Conservation (phyloP, 2,329 filamentous ascomycete species). For the Colletotrichum cereale region DNA sequence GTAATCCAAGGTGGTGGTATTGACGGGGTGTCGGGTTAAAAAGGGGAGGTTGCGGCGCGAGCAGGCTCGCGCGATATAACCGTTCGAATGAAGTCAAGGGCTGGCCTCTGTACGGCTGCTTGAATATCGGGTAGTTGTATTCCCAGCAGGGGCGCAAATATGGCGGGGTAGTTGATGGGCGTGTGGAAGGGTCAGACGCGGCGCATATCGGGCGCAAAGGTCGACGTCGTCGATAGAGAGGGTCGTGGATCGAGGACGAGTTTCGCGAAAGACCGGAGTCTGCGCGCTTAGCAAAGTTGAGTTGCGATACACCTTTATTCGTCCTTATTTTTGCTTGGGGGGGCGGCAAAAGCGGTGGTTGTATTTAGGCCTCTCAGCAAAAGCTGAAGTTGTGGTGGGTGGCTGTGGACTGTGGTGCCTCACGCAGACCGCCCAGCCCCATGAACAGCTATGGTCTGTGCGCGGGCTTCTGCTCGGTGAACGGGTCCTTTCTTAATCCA, state of each 20-base stretch:
- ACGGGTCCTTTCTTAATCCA: slow-evolving; percentile 16
- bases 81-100: slow-evolving; percentile 11
- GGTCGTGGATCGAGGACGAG: not conserved
- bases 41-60: slow-evolving; percentile 14
- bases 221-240: not conserved
- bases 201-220: slow-evolving; percentile 37
- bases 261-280: slow-evolving; percentile 16
- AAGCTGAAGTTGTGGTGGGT: slow-evolving; percentile 39
- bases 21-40: slow-evolving; percentile 43
- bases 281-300: slow-evolving; percentile 4
- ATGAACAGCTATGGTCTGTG: slow-evolving; percentile 28
- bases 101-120: slow-evolving; percentile 10
- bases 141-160: slow-evolving; percentile 33
- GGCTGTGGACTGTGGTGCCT: slow-evolving; percentile 37
- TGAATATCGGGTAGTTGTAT: slow-evolving; percentile 25
- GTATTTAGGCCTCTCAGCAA: slow-evolving; percentile 39
- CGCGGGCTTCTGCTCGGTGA: not conserved
- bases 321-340: slow-evolving; percentile 15
- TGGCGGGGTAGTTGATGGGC: slow-evolving; percentile 37
- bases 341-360: slow-evolving; percentile 20
- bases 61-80: slow-evolving; percentile 23
- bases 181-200: slow-evolving; percentile 28
- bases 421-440: slow-evolving; percentile 36
- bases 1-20: slow-evolving; percentile 37
- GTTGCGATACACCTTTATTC: slow-evolving; percentile 13